phyloP scores from a whole-genome alignment of 2,329 filamentous ascomycete species.

The Arthrobotrys megalospora region DNA sequence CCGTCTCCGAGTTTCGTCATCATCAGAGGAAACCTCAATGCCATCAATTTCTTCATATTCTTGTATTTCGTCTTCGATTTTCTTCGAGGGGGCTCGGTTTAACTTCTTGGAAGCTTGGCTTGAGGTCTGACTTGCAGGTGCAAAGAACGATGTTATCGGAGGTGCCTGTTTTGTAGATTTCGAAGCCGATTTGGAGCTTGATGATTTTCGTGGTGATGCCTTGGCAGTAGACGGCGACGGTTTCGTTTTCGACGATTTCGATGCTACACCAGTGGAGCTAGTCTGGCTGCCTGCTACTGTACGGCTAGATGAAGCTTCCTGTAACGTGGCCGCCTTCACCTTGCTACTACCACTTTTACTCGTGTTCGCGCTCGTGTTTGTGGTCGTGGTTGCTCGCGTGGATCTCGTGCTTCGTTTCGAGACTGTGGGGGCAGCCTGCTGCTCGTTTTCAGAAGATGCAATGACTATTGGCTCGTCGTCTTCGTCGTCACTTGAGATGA shows the following conservation, averaged over 20 bases:
- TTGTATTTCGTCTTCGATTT: slow-evolving; percentile 43
- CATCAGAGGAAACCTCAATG: slow-evolving; percentile 53
- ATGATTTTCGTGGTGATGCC: slow-evolving; percentile 45
- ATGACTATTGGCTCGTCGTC: slow-evolving; percentile 24
- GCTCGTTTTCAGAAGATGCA: slow-evolving; percentile 7
- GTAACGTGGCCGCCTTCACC: neutral
- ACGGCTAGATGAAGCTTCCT: slow-evolving; percentile 18
- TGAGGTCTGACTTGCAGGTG: slow-evolving; percentile 36
- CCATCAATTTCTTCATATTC: slow-evolving; percentile 55
- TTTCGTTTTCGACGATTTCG: slow-evolving; percentile 37
- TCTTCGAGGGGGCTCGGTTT: slow-evolving; percentile 28
- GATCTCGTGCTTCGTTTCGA: slow-evolving; percentile 41
- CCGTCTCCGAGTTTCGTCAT: slow-evolving; percentile 29
- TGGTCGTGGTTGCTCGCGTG: slow-evolving; percentile 42
- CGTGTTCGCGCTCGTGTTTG: slow-evolving; percentile 39
- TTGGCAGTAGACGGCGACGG: slow-evolving; percentile 1
- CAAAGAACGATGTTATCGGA: slow-evolving; percentile 56
- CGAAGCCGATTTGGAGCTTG: slow-evolving; percentile 17
- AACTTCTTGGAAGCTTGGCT: slow-evolving; percentile 39
- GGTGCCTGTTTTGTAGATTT: slow-evolving; percentile 32
- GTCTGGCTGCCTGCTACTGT: slow-evolving; percentile 8
- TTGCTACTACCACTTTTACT: slow-evolving; percentile 2
- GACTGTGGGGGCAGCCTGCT: slow-evolving; percentile 19
- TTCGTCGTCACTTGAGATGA: slow-evolving; percentile 58
- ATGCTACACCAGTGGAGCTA: neutral